Evolutionary conservation across 768 basidiomycete genomes (phyloP).

Genomic region (Psilocybe azurescens): DNA sequence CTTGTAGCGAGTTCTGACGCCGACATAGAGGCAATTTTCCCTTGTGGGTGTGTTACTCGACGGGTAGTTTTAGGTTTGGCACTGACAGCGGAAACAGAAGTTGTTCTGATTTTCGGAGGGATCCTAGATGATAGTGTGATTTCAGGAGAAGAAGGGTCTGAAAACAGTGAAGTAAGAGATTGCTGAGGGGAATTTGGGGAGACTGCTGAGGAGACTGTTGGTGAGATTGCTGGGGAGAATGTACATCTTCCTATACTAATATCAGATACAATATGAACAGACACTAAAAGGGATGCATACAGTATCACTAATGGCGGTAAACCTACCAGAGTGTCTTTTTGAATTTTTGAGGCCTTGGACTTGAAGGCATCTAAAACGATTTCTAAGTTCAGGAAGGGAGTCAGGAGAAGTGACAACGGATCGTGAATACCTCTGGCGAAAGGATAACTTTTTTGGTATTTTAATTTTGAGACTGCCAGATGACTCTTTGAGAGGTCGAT

Average conservation of each 20-base stretch:
- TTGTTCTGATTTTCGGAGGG: constrained; percentile 4
- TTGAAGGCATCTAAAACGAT: background rate
- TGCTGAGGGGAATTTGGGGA: background rate
- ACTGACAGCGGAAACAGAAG: constrained; percentile 1
- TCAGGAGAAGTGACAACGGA: no score
- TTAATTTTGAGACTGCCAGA: background rate
- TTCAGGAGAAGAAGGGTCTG: constrained; percentile 20
- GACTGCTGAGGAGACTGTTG: background rate
- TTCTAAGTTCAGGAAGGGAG: background rate
- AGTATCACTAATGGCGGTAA: background rate
- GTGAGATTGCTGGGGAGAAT: background rate
- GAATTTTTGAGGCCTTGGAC: background rate
- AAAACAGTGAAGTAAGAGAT: constrained; percentile 12
- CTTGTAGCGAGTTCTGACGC: constrained; percentile 21
- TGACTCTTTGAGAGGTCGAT: background rate
- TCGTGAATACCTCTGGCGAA: background rate
- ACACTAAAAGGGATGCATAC: background rate
- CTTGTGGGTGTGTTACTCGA: constrained; percentile 26
- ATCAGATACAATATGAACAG: background rate
- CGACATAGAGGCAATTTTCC: constrained; percentile 23
- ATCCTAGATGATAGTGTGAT: background rate
- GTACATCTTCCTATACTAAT: background rate
- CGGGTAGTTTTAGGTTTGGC: constrained; percentile 23
- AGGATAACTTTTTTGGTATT: background rate
- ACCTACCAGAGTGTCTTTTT: background rate